Conservation (phyloP, 805 yeast species). For the Lipomyces kockii region DNA sequence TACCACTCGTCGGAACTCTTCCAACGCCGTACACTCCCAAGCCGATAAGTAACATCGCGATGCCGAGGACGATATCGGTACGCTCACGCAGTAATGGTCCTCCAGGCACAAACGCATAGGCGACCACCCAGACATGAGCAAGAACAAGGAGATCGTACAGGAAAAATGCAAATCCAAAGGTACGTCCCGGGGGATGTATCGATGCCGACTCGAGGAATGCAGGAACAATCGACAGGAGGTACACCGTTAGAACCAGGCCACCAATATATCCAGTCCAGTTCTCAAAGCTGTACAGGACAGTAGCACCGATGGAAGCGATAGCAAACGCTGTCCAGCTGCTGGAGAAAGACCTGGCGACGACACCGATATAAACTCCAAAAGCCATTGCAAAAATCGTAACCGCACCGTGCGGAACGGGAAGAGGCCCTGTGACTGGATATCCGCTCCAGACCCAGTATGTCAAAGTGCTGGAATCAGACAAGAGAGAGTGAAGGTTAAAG, state of each 20-base stretch:
- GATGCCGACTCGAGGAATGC: conserved; percentile 52
- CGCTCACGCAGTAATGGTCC: conserved; percentile 88
- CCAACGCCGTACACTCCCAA: conserved; percentile 54
- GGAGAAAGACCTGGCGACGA: conserved; percentile 36
- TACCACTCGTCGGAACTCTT: conserved; percentile 27
- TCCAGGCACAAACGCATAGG: conserved; percentile 97
- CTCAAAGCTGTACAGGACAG: conserved; percentile 54
- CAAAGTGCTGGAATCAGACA: conserved; percentile 83
- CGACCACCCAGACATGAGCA: conserved; percentile 95
- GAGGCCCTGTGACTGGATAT: conserved; percentile 82
- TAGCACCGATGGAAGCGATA: conserved; percentile 56
- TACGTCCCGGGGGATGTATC: conserved; percentile 57
- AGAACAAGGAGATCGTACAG: conserved; percentile 64
- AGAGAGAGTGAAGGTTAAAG: conserved; percentile 71
- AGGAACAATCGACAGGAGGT: conserved; percentile 48
- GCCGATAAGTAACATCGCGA: conserved; percentile 59
- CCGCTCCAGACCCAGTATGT: conserved; percentile 98
- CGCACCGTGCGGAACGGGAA: conserved; percentile 84
- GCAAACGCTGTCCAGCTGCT: conserved; percentile 46
- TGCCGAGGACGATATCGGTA: conserved; percentile 70
- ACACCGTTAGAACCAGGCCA: conserved; percentile 64
- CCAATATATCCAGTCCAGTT: conserved; percentile 82
- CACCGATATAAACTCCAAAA: conserved; percentile 59
- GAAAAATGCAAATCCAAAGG: conserved; percentile 49
- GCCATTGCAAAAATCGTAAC: conserved; percentile 61